Percentiles rank a stretch among this genome's conserved stretches.
Conservation (phyloP, 805 yeast genomes). For the Candida coleopterorum region DNA sequence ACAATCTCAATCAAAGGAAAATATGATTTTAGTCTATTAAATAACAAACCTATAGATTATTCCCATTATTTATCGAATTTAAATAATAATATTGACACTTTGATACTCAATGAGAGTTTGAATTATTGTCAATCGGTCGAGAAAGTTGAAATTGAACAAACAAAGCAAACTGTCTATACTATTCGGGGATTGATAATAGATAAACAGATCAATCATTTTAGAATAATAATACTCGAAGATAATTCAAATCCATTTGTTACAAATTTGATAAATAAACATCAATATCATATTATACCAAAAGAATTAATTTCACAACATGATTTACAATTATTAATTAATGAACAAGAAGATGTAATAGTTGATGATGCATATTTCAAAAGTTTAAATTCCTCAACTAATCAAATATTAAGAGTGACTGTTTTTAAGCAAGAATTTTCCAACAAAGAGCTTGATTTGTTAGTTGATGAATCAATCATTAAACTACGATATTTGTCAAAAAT, state of each 20-base stretch:
- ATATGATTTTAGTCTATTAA: conserved; percentile 19
- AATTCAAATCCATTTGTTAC: conserved; percentile 15
- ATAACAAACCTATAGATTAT: conserved; percentile 34
- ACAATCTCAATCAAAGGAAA: conserved; percentile 16
- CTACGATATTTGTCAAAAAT: conserved; percentile 43
- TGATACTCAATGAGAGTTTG: conserved; percentile 33
- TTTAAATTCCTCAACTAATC: conserved; percentile 19
- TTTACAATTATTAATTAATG: conserved; percentile 14
- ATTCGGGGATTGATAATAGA: conserved; percentile 31
- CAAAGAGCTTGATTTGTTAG: conserved; percentile 42
- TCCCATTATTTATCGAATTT: conserved; percentile 17
- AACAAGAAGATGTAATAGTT: conserved; percentile 10
- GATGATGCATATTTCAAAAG: conserved; percentile 35
- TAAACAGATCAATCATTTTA: conserved; percentile 24
- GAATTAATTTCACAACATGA: conserved; percentile 25
- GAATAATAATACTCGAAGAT: conserved; percentile 23
- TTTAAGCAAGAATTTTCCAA: conserved; percentile 46
- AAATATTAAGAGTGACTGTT: conserved; percentile 47
- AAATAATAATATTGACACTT: conserved; percentile 15
- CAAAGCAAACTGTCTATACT: conserved; percentile 15
- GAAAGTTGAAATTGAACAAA: conserved; percentile 13
- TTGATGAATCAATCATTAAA: conserved; percentile 46
- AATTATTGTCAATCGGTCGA: conserved; percentile 30
- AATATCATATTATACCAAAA: conserved; percentile 29
- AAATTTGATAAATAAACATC: conserved; percentile 25